Conservation (phyloP, 2,329 filamentous ascomycete genomes). For the Lachnellula occidentalis region DNA sequence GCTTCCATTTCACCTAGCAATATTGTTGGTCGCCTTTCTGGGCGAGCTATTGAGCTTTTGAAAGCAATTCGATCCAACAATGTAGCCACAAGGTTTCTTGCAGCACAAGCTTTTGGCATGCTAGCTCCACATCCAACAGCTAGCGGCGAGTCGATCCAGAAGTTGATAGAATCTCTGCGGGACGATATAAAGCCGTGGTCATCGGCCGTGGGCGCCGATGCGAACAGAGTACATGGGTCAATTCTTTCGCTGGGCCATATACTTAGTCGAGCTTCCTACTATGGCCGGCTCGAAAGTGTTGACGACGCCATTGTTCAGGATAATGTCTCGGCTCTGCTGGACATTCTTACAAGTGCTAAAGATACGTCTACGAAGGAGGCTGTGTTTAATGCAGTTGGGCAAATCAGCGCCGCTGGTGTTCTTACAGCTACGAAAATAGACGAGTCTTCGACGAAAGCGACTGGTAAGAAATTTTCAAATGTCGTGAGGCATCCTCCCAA, state of each 20-base stretch:
- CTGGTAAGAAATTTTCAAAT: background rate
- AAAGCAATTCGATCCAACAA: conserved; percentile 66
- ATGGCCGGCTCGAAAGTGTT: conserved; percentile 33
- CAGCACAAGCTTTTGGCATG: conserved; percentile 70
- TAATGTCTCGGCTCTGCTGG: conserved; percentile 40
- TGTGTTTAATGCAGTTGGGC: conserved; percentile 51
- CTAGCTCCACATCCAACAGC: conserved; percentile 60
- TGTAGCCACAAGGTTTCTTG: conserved; percentile 57
- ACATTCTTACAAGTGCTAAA: conserved; percentile 47
- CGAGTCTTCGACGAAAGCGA: conserved; percentile 14
- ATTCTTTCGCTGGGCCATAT: conserved; percentile 54
- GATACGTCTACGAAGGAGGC: conserved; percentile 54
- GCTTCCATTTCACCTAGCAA: conserved; percentile 46
- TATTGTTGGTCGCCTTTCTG: conserved; percentile 44
- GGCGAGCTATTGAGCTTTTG: conserved; percentile 48
- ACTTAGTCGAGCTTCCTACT: conserved; percentile 50
- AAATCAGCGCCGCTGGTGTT: conserved; percentile 54
- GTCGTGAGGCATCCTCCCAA: background rate
- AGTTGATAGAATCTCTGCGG: conserved; percentile 42
- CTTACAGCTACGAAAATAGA: conserved; percentile 31
- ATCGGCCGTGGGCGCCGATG: conserved; percentile 50
- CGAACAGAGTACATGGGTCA: conserved; percentile 55
- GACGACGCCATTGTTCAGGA: conserved; percentile 35
- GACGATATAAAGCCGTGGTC: conserved; percentile 44
- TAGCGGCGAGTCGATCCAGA: conserved; percentile 36